Evolutionary conservation across 1,139 yeast genomes (phyloP), one percentile per base, ranked within the genome.

Genomic region (Meyerozyma smithsonii): DNA sequence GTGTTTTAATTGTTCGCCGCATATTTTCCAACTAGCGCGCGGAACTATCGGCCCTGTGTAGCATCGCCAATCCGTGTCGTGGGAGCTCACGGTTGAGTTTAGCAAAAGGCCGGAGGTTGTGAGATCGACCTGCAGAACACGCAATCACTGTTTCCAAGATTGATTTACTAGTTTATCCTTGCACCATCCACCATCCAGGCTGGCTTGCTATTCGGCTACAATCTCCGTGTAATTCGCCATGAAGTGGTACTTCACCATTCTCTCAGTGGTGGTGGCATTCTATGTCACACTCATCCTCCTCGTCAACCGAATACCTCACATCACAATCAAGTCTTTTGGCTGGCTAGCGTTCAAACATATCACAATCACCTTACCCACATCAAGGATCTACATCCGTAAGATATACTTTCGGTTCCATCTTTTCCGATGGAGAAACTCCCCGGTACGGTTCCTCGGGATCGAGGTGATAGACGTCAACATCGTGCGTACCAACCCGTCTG

Each of bases 301-400:
- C 1, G 34, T 69, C 16, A 71, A 71, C 46, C 42, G 46, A 34
- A 51, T 69, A 10, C 74, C 74, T 4, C 58, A 56, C 38, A 51
- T 69, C 5, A 37, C 54, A 4, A 62, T 71, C 36, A 60, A 58
- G 42, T 58, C 62, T 8, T 41, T 71, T 15, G 74, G 76, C 15
- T 66, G 73, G 61, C 49, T 69, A 42, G 51, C 64, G 14, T 26
- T 67, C 23, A 49, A 62, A 43, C 58, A 64, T 18, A 52, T 69
- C 23, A 52, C 58, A 2, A 50, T 69, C 26, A 48, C 50, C 24
- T 36, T 55, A 12, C 49, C 50, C 2, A 34, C 39, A 8, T 38
- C 39, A 7, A 38, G 44, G 2, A 45, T 67, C 5, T 37, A 49
- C 34, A 52, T 66, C 15, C 44, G 56, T 6, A 53, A 46, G 25